Conservation (phyloP, 208 protist genomes). For the Crithidia brevicula region DNA sequence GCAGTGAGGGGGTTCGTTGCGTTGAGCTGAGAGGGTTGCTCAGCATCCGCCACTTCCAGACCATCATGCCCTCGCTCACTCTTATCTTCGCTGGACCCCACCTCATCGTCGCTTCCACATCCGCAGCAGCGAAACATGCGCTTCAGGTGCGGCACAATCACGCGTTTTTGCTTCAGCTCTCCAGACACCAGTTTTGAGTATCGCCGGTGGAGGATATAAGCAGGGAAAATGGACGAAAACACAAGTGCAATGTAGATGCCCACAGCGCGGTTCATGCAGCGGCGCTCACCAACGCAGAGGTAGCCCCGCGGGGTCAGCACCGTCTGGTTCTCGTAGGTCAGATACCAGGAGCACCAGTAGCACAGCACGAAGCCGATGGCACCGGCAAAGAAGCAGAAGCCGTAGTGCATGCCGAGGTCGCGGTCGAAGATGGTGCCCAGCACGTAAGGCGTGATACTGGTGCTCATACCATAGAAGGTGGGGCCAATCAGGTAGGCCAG, state of each 20-base stretch:
- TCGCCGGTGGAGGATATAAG: slow-evolving; percentile 34
- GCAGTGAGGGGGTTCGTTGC: too few species aligned
- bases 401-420: slow-evolving; percentile 66
- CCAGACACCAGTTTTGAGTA: slow-evolving; percentile 46
- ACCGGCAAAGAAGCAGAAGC: slow-evolving; percentile 48
- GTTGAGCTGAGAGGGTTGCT: too few species aligned
- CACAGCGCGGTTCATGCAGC: slow-evolving; percentile 50
- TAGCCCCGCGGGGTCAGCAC: slow-evolving; percentile 18
- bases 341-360: slow-evolving; percentile 40
- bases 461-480: slow-evolving; percentile 53
- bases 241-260: slow-evolving; percentile 38
- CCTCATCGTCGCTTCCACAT: neutral
- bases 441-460: slow-evolving; percentile 50
- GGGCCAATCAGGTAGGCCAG: slow-evolving; percentile 40
- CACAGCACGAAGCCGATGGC: slow-evolving; percentile 53
- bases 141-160: slow-evolving; percentile 34
- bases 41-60: too few species aligned
- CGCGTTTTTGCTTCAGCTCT: slow-evolving; percentile 33
- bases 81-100: neutral
- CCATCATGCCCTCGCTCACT: too few species aligned
- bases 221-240: slow-evolving; percentile 17
- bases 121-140: slow-evolving; percentile 6
- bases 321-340: slow-evolving; percentile 41
- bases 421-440: slow-evolving; percentile 54
- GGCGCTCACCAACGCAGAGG: slow-evolving; percentile 35